phyloP scores from a whole-genome alignment of 768 basidiomycete genomes.

The Russula dissimulans region DNA sequence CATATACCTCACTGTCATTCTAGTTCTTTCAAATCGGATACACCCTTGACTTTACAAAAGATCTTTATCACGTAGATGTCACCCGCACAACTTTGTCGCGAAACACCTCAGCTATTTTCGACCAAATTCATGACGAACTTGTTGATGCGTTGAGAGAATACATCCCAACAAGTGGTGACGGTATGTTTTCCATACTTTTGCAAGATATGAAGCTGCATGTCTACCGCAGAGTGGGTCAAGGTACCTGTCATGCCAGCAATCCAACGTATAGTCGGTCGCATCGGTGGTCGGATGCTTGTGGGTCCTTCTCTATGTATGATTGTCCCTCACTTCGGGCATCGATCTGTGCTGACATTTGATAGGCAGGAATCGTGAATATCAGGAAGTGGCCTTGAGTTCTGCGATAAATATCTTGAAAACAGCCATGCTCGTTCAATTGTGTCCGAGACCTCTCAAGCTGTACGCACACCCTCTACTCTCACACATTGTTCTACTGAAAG shows the following conservation, averaged over 20 bases:
- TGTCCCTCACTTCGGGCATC: neutral
- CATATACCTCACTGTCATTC: too few relatives aligned
- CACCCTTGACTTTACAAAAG: too few relatives aligned
- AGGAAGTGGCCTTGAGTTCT: slow-evolving; percentile 30
- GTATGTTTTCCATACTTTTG: neutral
- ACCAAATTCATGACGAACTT: neutral
- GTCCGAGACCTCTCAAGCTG: slow-evolving; percentile 38
- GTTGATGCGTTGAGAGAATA: neutral
- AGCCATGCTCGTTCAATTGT: slow-evolving; percentile 28
- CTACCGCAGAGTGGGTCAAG: slow-evolving; percentile 30
- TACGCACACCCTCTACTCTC: slow-evolving; percentile 19
- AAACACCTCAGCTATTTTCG: neutral
- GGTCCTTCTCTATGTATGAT: slow-evolving; percentile 34
- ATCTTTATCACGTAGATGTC: too few relatives aligned
- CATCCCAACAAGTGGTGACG: neutral
- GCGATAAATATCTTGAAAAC: slow-evolving; percentile 30
- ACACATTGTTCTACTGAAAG: neutral
- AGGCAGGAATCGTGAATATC: slow-evolving; percentile 38
- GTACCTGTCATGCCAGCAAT: slow-evolving; percentile 20
- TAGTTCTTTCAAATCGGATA: too few relatives aligned
- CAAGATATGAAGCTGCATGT: neutral
- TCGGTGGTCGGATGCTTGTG: slow-evolving; percentile 27
- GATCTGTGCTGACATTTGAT: neutral
- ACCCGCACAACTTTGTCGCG: neutral
- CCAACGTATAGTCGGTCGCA: neutral